Evolutionary conservation across 2,329 filamentous ascomycete species (phyloP).

Genomic region (Aschersonia sp.): DNA sequence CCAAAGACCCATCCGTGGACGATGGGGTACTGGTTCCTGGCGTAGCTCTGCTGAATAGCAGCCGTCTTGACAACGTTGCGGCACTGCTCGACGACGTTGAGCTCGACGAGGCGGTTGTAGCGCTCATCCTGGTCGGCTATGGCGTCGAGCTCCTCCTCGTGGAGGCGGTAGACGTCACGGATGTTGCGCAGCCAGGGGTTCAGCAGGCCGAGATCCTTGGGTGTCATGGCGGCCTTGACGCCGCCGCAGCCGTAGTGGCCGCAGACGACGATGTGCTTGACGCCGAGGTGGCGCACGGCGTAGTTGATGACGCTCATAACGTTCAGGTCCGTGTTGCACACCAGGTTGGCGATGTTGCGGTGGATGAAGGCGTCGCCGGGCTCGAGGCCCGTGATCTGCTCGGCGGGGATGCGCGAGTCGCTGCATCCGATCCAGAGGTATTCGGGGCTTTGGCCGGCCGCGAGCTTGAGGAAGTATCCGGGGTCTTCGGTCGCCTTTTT

Average conservation of each 20-base stretch:
- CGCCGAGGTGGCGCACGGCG: conserved; percentile 65
- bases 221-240: conserved; percentile 60
- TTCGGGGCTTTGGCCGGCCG: conserved; percentile 51
- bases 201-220: conserved; percentile 54
- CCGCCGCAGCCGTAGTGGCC: conserved; percentile 69
- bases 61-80: conserved; percentile 69
- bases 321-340: conserved; percentile 68
- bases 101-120: conserved; percentile 61
- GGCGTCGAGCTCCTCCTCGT: conserved; percentile 55
- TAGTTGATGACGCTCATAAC: conserved; percentile 76
- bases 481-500: conserved; percentile 44
- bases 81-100: conserved; percentile 70
- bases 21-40: conserved; percentile 48
- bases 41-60: conserved; percentile 59
- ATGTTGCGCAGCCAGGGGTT: conserved; percentile 67
- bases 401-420: conserved; percentile 84
- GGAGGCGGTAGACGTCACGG: conserved; percentile 57
- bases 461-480: conserved; percentile 49
- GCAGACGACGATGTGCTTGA: conserved; percentile 70
- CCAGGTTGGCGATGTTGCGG: conserved; percentile 87
- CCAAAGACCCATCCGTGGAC: conserved; percentile 65
- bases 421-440: conserved; percentile 86
- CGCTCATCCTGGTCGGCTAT: conserved; percentile 43
- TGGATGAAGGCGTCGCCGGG: conserved; percentile 91
- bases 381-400: conserved; percentile 66